Conservation (phyloP, 305 asterid species). For the Solanum hybrid region DNA sequence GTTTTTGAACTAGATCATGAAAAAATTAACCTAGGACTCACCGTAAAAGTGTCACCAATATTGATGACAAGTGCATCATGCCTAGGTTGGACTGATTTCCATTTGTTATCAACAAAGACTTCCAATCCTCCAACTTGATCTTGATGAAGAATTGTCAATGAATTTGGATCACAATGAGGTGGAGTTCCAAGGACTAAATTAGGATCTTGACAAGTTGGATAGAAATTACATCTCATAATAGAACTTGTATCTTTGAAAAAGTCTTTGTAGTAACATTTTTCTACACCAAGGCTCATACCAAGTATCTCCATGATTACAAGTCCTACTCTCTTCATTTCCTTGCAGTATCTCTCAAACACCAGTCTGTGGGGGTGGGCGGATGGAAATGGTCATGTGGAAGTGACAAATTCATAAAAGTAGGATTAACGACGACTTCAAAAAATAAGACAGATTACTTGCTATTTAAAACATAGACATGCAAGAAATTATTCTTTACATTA, state of each 20-base stretch:
- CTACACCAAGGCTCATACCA: background rate
- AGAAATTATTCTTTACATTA: background rate
- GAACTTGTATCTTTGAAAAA: background rate
- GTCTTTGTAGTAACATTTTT: background rate
- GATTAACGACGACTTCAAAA: background rate
- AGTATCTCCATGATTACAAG: background rate
- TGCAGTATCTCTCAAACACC: background rate
- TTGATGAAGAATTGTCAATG: background rate
- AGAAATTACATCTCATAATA: background rate
- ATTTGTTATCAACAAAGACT: background rate
- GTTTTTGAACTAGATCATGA: background rate
- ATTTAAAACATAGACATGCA: background rate
- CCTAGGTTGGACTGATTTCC: background rate
- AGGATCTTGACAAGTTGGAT: background rate
- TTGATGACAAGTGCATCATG: background rate
- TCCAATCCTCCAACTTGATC: background rate
- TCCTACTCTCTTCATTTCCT: background rate
- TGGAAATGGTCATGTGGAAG: no score
- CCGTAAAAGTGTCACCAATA: background rate
- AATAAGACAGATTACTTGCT: background rate
- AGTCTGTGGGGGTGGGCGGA: background rate
- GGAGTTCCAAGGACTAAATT: background rate
- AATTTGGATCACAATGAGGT: background rate
- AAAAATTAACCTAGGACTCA: background rate
- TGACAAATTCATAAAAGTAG: no score